Conservation (phyloP, 805 yeast species). For the Tetrapisispora nanseiensis region DNA sequence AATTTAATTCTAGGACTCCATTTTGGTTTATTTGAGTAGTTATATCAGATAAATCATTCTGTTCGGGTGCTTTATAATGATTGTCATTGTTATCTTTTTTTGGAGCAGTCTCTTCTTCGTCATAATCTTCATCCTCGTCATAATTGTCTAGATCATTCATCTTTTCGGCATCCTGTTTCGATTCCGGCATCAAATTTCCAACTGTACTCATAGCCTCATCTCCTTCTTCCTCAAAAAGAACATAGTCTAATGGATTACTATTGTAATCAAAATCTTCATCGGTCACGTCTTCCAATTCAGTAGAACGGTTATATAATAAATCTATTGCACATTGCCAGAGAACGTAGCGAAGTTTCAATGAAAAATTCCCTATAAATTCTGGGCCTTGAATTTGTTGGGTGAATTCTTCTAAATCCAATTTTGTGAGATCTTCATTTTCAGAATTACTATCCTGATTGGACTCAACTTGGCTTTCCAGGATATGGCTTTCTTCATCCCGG, state of each 20-base stretch:
- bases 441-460: background rate
- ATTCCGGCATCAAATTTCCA: background rate
- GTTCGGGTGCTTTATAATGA: conserved; percentile 5
- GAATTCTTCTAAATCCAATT: conserved; percentile 33
- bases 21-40: background rate
- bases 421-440: conserved; percentile 26
- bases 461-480: background rate
- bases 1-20: conserved; percentile 18
- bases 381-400: conserved; percentile 36
- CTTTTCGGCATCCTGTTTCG: background rate
- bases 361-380: conserved; percentile 43
- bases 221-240: conserved; percentile 5
- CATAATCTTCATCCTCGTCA: background rate
- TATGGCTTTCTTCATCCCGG: too few species aligned
- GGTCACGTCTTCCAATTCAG: conserved; percentile 20
- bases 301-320: conserved; percentile 27
- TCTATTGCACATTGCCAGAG: conserved; percentile 54
- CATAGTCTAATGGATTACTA: conserved; percentile 8
- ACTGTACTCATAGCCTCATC: background rate
- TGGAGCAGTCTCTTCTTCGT: conserved; percentile 4
- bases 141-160: background rate
- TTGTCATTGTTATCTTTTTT: conserved; percentile 15
- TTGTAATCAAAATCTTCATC: conserved; percentile 8
- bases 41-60: background rate
- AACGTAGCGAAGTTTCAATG: conserved; percentile 55